Percentiles rank a stretch among this genome's conserved stretches.
These are phyloP conservation scores for Blastocystis sp. DNA, from an alignment of 352 stramenopile species.

Conservation along the genomic window DNA sequence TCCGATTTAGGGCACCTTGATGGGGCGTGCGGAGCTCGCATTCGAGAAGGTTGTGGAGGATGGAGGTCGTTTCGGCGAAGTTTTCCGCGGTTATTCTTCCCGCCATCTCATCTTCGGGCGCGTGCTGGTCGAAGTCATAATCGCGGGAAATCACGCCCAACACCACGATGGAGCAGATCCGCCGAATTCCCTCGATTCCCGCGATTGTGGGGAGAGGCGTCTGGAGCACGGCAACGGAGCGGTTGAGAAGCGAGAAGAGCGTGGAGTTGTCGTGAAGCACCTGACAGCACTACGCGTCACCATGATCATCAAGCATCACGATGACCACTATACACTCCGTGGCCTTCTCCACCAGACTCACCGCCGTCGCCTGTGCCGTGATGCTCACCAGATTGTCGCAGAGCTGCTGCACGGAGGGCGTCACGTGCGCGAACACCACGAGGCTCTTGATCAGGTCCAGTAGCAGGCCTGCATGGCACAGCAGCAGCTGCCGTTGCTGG, in stretches of 20 bases:
- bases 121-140: not conserved
- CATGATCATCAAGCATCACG: not conserved
- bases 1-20: not conserved
- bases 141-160: slow-evolving; percentile 17
- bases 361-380: slow-evolving; percentile 7
- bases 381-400: not conserved
- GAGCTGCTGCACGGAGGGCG: not conserved
- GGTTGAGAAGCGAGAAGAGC: not conserved
- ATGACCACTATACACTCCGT: slow-evolving; percentile 16
- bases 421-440: not conserved
- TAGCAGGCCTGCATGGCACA: not conserved
- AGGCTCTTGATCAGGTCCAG: slow-evolving; percentile 7
- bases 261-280: not conserved
- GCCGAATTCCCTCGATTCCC: not conserved
- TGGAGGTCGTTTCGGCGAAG: not conserved
- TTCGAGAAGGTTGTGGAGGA: not conserved
- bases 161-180: not conserved
- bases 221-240: not conserved
- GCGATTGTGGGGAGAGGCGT: not conserved
- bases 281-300: not conserved
- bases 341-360: slow-evolving; percentile 58
- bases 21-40: not conserved
- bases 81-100: not conserved
- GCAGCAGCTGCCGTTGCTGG: not conserved
- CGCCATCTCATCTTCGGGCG: slow-evolving; percentile 3